phyloP scores from a whole-genome alignment of 2,329 filamentous ascomycete genomes.

The Penicillium sp. region DNA sequence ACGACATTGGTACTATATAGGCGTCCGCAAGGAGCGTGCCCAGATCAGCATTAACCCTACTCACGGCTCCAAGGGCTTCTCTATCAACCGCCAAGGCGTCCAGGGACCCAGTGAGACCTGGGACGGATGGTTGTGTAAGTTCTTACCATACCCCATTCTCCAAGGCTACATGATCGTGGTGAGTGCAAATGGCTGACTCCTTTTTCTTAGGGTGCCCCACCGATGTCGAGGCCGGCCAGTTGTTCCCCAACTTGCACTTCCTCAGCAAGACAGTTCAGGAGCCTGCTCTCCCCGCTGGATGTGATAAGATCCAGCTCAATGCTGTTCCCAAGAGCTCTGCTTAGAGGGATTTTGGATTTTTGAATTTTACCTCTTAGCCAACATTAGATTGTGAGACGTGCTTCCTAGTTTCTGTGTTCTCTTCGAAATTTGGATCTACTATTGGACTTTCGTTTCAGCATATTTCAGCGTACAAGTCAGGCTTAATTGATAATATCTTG shows the following conservation, averaged over 20 bases:
- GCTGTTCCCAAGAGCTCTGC: constrained; percentile 2
- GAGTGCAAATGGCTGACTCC: neutral
- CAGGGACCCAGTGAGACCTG: constrained; percentile 7
- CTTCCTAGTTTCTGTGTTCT: neutral
- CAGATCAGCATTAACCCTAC: constrained; percentile 20
- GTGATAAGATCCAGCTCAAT: constrained; percentile 13
- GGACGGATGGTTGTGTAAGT: constrained; percentile 36
- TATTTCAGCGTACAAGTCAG: neutral
- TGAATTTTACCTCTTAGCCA: neutral
- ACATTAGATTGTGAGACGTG: neutral
- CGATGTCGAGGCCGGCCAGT: constrained; percentile 4
- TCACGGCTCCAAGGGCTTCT: constrained; percentile 16
- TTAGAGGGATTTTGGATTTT: neutral
- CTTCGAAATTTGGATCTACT: neutral
- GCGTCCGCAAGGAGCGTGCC: constrained; percentile 11
- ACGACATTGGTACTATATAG: neutral
- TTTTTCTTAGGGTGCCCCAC: constrained; percentile 6
- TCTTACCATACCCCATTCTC: constrained; percentile 14
- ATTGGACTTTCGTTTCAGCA: neutral
- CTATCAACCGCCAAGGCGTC: neutral
- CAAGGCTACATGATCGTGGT: too few relatives aligned
- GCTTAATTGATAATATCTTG: neutral
- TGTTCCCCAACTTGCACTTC: constrained; percentile 14
- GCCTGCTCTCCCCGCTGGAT: constrained; percentile 8
- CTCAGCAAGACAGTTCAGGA: constrained; percentile 4